A percentile compares a stretch with the other conserved stretches of the same genome.
Evolutionary conservation across 176 grass and related monocot species (phyloP).

Genomic region (Miscanthus lutarioriparius): DNA sequence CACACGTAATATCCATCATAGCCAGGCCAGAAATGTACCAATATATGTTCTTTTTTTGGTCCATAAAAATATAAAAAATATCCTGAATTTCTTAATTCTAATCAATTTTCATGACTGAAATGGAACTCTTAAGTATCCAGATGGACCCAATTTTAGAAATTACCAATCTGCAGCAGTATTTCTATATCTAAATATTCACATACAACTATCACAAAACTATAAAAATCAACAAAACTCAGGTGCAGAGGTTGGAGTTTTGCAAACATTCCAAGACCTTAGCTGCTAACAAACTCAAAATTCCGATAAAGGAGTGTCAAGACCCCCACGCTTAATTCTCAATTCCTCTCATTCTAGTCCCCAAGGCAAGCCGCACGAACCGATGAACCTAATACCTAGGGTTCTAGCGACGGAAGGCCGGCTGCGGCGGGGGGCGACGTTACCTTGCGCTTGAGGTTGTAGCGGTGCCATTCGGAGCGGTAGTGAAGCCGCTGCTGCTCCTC

Average conservation of each 20-base stretch:
- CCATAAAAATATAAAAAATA: not conserved
- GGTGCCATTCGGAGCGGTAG: constrained; percentile 96
- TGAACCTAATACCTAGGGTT: constrained; percentile 17
- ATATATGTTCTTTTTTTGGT: not conserved
- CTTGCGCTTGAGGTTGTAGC: constrained; percentile 99
- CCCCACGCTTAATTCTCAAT: not conserved
- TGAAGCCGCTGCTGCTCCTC: constrained; percentile 81
- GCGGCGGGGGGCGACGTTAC: constrained; percentile 4
- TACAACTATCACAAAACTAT: too few species aligned
- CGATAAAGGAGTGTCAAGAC: too few species aligned
- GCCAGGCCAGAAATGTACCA: not conserved
- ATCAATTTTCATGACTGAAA: not conserved
- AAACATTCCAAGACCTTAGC: not conserved
- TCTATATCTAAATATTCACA: not conserved
- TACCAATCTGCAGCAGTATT: not conserved
- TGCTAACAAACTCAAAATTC: not conserved
- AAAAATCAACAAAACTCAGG: not conserved
- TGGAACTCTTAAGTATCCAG: not conserved
- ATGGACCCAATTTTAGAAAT: not conserved
- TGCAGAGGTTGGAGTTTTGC: not conserved
- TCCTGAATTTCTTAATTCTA: not conserved
- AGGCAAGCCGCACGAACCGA: not conserved
- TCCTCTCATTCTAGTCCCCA: not conserved
- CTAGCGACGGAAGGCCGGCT: not conserved
- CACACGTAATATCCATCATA: not conserved